Base-by-base conservation (phyloP, 768 basidiomycete species). In the Steccherinum ochraceum region DNA sequence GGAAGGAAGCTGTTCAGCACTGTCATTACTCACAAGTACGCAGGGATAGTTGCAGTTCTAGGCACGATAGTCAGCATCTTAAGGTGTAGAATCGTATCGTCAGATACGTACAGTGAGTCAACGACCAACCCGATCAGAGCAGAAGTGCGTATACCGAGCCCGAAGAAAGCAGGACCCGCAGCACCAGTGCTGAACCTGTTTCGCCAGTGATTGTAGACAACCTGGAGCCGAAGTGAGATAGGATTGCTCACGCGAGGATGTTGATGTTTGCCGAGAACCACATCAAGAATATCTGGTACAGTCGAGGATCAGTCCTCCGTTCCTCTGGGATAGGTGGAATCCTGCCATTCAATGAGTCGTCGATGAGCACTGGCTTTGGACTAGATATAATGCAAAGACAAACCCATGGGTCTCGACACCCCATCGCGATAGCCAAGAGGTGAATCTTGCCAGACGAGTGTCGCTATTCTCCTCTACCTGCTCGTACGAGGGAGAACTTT, bases 191-290 rank as follows among this genome's bases (percentile, higher is more conserved):
- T 69, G 50, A 79, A 70, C 12, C 76, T 77, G 10, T 5, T 23
- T 3, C 16, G 41, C 41, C 7, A 43, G 21, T 7, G 7, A 18
- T 43, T 43, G 11, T 18, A 18, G 41, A 5, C 45, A 5, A 13
- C 39, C 10, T 13, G 16, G 10, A 35, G 11, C 26, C 18, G 12
- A 3, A 19, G 18, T 3, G 41, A 21, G 24, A 10, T 11, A 43
- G 7, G n/a, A 5, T 19, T 10, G 64, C 73, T 24, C 18, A 84
- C 67, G 75, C 76, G 13, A 83, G 68, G 40, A 86, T 76, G 55
- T 85, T 85, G 64, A 82, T 74, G 60, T 85, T 85, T 51, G 77
- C 76, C 2, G 84, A 79, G 58, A 86, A 82, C 85, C 84, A 86
- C 3, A 84, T 69, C 55, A 82, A 81, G 69, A 86, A 85, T 56